Conservation (phyloP, 73 alveolate genomes). For the Paramecium pentaurelia region DNA sequence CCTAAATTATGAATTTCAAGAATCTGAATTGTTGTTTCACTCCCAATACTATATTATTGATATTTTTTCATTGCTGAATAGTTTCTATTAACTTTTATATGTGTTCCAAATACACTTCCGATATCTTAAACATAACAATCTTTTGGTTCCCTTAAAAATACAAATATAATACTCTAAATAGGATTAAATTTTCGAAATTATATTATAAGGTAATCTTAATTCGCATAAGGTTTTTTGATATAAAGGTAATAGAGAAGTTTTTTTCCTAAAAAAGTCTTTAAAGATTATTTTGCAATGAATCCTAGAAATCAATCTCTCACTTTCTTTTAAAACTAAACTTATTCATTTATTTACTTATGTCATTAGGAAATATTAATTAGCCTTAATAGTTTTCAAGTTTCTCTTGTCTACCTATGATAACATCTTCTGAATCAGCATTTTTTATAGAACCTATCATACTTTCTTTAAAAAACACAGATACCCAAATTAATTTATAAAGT, state of each 20-base stretch:
- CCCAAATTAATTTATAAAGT: not conserved
- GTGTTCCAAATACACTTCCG: constrained; percentile 58
- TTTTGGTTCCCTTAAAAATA: not conserved
- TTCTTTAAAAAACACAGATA: not conserved
- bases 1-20: not conserved
- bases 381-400: not conserved
- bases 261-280: not conserved
- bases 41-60: constrained; percentile 15
- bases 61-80: not conserved
- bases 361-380: constrained; percentile 27
- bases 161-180: not conserved
- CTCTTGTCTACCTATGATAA: constrained; percentile 37
- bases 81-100: not conserved
- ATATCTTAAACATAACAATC: constrained; percentile 36
- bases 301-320: constrained; percentile 53
- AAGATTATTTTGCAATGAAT: constrained; percentile 42
- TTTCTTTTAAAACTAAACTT: not conserved
- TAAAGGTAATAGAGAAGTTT: not conserved
- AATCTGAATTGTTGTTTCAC: constrained; percentile 29
- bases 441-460: constrained; percentile 40
- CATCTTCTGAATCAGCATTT: constrained; percentile 28
- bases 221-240: not conserved
- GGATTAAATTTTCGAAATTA: not conserved
- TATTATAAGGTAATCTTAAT: not conserved
- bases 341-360: not conserved